Percentiles rank a stretch among this genome's conserved stretches.
Conservation (phyloP, 164 flowering plant species). For the Vitis rupestris region DNA sequence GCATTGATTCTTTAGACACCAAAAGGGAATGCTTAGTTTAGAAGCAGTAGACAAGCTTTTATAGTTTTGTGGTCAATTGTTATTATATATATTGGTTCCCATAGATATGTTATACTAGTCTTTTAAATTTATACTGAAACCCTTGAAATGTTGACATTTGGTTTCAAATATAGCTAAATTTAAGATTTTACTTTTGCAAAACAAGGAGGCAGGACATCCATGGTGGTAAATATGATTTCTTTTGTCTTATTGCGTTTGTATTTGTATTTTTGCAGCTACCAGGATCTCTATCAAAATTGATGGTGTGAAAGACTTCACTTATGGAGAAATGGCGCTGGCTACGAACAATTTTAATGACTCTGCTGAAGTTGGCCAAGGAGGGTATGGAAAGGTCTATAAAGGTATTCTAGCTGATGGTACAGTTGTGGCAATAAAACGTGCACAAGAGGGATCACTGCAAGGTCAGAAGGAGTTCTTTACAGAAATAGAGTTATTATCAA, state of each 20-base stretch:
- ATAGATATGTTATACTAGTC: no score
- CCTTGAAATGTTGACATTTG: neutral
- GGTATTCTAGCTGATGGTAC: slow-evolving; percentile 56
- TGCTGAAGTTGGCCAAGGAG: slow-evolving; percentile 64
- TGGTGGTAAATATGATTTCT: neutral
- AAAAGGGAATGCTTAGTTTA: neutral
- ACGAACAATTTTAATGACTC: slow-evolving; percentile 52
- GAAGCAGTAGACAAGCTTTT: neutral
- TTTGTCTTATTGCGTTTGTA: neutral
- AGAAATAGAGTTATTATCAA: slow-evolving; percentile 62
- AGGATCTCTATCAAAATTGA: slow-evolving; percentile 45
- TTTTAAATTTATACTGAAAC: no score
- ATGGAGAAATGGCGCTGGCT: slow-evolving; percentile 49
- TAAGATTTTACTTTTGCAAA: no score
- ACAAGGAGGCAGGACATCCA: no score
- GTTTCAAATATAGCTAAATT: no score
- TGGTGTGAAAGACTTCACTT: slow-evolving; percentile 53
- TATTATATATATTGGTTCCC: neutral
- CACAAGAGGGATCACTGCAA: slow-evolving; percentile 70
- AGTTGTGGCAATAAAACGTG: slow-evolving; percentile 72
- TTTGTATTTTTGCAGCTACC: slow-evolving; percentile 30
- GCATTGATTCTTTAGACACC: neutral
- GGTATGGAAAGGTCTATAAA: slow-evolving; percentile 74
- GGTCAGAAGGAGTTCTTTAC: slow-evolving; percentile 72
- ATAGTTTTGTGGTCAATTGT: neutral